Conservation (phyloP, 2,329 filamentous ascomycete genomes). For the Elsinoe arachidis region DNA sequence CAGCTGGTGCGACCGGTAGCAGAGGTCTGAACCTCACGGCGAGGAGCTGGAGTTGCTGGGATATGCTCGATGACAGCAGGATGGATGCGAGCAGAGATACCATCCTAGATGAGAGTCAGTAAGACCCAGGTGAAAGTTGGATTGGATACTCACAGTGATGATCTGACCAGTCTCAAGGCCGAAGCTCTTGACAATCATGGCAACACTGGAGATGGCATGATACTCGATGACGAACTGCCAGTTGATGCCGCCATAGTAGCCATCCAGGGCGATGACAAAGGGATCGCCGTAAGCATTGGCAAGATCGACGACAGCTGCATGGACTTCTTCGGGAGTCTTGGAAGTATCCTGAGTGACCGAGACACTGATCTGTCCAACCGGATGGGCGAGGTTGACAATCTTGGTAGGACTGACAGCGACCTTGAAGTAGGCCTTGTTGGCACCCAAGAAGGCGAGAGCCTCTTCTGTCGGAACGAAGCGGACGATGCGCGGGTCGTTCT, state of each 20-base stretch:
- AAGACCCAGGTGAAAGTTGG: not conserved
- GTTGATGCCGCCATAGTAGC: not conserved
- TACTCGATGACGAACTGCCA: constrained; percentile 2
- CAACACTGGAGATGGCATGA: not conserved
- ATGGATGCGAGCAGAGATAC: not conserved
- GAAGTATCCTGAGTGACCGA: not conserved
- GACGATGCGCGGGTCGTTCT: not conserved
- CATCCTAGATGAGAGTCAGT: not conserved
- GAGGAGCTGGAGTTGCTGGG: not conserved
- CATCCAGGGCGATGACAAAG: not conserved
- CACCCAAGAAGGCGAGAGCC: constrained; percentile 19
- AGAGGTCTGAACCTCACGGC: not conserved
- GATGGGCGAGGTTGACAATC: constrained; percentile 14
- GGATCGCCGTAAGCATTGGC: not conserved
- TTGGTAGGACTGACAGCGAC: constrained; percentile 25
- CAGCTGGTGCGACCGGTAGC: constrained; percentile 25
- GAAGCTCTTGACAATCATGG: not conserved
- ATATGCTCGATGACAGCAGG: not conserved
- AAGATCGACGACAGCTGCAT: constrained; percentile 3
- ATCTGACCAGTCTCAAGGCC: not conserved
- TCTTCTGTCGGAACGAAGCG: constrained; percentile 16
- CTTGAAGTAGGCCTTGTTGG: constrained; percentile 16
- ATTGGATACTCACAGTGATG: not conserved
- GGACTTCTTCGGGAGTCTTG: not conserved
- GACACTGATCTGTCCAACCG: not conserved